Percentiles rank a stretch among this genome's conserved stretches.
phyloP scores from a whole-genome alignment of 1,284 basidiomycete genomes.

The Meira miltonrushii region DNA sequence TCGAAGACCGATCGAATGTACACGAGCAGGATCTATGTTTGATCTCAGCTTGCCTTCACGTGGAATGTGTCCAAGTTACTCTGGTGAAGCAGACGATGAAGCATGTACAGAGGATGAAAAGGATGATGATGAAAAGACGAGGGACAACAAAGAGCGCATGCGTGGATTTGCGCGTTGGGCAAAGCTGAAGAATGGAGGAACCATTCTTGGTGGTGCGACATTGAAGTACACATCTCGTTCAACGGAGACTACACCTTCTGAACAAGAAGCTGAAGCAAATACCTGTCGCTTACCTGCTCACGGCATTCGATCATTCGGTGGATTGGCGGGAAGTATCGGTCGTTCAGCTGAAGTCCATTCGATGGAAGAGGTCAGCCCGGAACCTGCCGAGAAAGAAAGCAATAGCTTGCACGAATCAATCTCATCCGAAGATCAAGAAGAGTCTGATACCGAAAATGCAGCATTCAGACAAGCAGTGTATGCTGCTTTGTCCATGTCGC shows the following conservation, averaged over 20 bases:
- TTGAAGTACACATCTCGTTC: neutral
- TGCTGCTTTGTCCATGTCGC: conserved; percentile 21
- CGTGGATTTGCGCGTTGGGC: conserved; percentile 24
- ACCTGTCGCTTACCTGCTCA: conserved; percentile 29
- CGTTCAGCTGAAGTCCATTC: neutral
- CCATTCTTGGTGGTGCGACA: conserved; percentile 6
- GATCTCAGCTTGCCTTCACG: conserved; percentile 38
- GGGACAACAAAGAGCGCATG: neutral
- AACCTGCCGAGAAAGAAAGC: neutral
- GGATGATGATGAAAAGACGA: conserved; percentile 10
- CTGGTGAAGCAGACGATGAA: conserved; percentile 19
- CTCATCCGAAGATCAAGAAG: neutral
- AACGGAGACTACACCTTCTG: neutral
- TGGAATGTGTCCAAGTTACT: conserved; percentile 15
- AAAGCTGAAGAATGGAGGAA: conserved; percentile 32
- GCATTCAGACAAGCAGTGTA: conserved; percentile 14
- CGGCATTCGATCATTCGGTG: conserved; percentile 40
- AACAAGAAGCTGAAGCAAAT: neutral
- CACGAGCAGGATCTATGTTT: conserved; percentile 31
- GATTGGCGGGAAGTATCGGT: conserved; percentile 21
- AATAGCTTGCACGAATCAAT: neutral
- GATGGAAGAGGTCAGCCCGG: neutral
- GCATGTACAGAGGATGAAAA: conserved; percentile 15
- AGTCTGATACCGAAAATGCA: conserved; percentile 4
- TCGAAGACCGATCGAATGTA: conserved; percentile 39